Percentiles rank a stretch among this genome's conserved stretches.
Conservation (phyloP, 257 asterid species). For the Solanum acaule region DNA sequence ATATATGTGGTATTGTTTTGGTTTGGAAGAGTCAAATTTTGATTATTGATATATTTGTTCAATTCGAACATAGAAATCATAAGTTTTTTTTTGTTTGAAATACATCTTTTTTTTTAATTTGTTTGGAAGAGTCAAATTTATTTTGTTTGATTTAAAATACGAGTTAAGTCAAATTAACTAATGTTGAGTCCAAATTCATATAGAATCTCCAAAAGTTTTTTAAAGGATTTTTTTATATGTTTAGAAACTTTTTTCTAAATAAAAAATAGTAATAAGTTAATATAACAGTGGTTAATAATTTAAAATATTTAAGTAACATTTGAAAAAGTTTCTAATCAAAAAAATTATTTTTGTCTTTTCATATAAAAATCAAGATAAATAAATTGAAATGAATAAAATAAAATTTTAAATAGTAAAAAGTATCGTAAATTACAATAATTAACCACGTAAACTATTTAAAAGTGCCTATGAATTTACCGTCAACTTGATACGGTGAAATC, state of each 20-base stretch:
- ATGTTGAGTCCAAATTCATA: neutral
- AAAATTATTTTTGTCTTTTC: neutral
- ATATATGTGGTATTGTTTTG: neutral
- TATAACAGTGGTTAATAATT: neutral
- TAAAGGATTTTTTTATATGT: neutral
- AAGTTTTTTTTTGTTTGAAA: neutral
- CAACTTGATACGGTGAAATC: neutral
- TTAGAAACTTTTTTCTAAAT: neutral
- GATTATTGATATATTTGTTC: neutral
- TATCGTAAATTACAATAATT: neutral
- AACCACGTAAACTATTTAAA: neutral
- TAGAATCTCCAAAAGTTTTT: neutral
- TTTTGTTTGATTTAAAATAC: neutral
- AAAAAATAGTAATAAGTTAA: neutral
- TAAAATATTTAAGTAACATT: neutral
- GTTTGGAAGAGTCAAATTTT: neutral
- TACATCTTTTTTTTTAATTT: neutral
- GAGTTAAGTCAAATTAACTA: neutral
- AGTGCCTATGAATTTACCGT: neutral
- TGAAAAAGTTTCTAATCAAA: neutral
- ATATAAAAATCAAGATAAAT: neutral
- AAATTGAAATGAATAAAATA: neutral
- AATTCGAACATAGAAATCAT: neutral
- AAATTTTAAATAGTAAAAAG: neutral
- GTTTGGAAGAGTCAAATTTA: neutral